Conservation (phyloP, 805 yeast species). For the Kazachstania kunashirensis region DNA sequence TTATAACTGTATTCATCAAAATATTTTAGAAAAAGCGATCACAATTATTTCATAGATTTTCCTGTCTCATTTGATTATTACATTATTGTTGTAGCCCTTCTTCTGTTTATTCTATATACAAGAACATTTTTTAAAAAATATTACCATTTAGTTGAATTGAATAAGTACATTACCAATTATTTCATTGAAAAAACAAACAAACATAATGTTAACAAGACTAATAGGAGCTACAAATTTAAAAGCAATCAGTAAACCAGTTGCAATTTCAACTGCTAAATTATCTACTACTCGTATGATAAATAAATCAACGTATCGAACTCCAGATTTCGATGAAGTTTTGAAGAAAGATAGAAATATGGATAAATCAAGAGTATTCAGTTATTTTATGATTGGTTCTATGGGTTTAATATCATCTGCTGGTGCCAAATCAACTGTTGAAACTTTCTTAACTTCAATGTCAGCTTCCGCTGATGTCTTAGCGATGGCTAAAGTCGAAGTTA, state of each 20-base stretch:
- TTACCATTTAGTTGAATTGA: too few species aligned
- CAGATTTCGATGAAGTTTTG: slow-evolving; percentile 76
- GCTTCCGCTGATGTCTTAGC: slow-evolving; percentile 99
- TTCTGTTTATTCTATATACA: too few species aligned
- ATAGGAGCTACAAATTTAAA: slow-evolving; percentile 3
- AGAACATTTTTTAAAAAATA: too few species aligned
- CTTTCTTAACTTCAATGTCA: slow-evolving; percentile 84
- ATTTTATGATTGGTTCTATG: slow-evolving; percentile 95
- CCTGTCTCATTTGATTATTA: too few species aligned
- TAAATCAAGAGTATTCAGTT: slow-evolving; percentile 75
- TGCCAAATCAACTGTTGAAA: slow-evolving; percentile 91
- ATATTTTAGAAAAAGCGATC: too few species aligned
- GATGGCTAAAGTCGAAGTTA: slow-evolving; percentile 98
- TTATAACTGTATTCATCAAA: too few species aligned
- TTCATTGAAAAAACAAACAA: too few species aligned
- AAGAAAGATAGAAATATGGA: slow-evolving; percentile 63
- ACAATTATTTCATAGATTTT: too few species aligned
- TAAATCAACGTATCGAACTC: slow-evolving; percentile 79
- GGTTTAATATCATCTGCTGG: slow-evolving; percentile 88
- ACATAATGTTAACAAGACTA: slow-evolving; percentile 5
- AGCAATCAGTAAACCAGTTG: slow-evolving; percentile 4
- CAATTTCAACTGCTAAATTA: slow-evolving; percentile 12
- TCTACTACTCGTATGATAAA: slow-evolving; percentile 26
- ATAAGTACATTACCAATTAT: too few species aligned
- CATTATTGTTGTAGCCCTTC: too few species aligned